Percentiles rank a stretch among this genome's conserved stretches.
phyloP scores from a whole-genome alignment of 306 rosid species.

The Alnus glutinosa region DNA sequence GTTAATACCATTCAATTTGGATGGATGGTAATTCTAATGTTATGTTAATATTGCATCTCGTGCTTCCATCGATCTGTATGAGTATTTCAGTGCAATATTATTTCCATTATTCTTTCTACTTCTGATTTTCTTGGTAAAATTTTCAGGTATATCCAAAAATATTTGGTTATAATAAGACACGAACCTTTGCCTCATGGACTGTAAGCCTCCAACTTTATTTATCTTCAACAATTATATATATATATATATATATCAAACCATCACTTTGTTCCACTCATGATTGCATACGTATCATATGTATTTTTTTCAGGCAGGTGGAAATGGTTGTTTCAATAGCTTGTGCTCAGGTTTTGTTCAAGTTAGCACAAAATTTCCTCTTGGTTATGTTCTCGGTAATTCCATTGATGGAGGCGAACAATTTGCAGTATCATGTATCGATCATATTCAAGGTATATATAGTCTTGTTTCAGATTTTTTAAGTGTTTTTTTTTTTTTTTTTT shows the following conservation, averaged over 20 bases:
- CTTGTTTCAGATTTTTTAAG: too few relatives aligned
- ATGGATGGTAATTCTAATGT: background rate
- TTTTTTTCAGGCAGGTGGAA: background rate
- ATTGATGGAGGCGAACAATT: background rate
- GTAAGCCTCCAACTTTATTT: background rate
- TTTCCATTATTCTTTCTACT: background rate
- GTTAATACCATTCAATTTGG: background rate
- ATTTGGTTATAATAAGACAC: background rate
- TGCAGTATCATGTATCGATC: background rate
- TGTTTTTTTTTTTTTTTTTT: too few relatives aligned
- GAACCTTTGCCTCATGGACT: background rate
- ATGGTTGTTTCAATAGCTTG: background rate
- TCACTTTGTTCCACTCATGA: background rate
- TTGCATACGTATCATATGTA: background rate
- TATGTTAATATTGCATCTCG: background rate
- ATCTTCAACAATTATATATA: too few relatives aligned
- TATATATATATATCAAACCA: background rate
- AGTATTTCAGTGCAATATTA: background rate
- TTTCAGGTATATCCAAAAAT: background rate
- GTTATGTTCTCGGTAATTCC: background rate
- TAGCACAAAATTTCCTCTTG: background rate
- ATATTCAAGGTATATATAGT: background rate
- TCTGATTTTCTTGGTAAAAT: background rate
- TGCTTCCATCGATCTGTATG: background rate
- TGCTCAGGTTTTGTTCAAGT: background rate